Percentiles rank a stretch among this genome's conserved stretches.
Conservation (phyloP, 345 rosid genomes). For the Hypericum perforatum region DNA sequence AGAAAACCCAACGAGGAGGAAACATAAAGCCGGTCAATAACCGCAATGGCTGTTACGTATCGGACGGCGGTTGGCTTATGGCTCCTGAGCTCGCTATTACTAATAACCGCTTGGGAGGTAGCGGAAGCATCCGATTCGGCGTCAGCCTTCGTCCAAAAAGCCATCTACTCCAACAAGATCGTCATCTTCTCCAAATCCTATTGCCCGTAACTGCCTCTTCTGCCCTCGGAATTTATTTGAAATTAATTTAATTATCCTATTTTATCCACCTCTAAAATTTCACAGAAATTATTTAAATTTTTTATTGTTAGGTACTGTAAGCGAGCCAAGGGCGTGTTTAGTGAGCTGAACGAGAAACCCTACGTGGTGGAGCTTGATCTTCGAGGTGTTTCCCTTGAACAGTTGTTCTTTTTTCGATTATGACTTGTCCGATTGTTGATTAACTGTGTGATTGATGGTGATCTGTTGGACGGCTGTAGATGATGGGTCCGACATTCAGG, state of each 20-base stretch:
- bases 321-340: constrained; percentile 49
- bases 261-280: background rate
- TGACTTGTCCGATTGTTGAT: too few relatives aligned
- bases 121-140: constrained; percentile 50
- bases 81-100: constrained; percentile 14
- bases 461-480: constrained; percentile 2
- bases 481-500: constrained; percentile 20
- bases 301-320: constrained; percentile 31
- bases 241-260: too few relatives aligned
- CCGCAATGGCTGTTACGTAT: too few relatives aligned
- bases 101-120: constrained; percentile 12
- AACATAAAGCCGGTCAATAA: too few relatives aligned
- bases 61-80: background rate
- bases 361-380: constrained; percentile 19
- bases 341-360: constrained; percentile 26
- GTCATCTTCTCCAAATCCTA: constrained; percentile 31
- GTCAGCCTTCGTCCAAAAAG: constrained; percentile 72
- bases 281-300: background rate
- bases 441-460: too few relatives aligned
- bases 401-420: too few relatives aligned
- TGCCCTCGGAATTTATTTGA: too few relatives aligned
- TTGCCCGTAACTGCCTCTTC: constrained; percentile 27
- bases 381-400: constrained; percentile 10
- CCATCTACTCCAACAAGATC: constrained; percentile 61
- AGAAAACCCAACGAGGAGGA: too few relatives aligned